phyloP scores from a whole-genome alignment of 768 basidiomycete genomes.

The Crepidotus variabilis region DNA sequence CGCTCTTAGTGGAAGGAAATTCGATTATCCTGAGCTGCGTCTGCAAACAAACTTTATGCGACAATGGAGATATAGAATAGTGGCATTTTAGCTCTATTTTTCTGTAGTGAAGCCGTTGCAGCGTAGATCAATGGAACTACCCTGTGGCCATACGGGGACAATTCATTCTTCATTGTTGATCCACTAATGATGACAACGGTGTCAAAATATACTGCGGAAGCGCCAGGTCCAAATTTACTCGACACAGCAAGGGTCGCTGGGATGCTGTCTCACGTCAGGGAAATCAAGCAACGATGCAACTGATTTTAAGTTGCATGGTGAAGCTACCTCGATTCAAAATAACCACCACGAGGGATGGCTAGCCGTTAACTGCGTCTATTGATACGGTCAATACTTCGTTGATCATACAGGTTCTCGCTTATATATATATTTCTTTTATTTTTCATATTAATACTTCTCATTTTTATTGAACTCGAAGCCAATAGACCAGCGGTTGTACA shows the following conservation, averaged over 20 bases:
- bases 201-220: neutral
- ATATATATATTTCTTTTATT: too few relatives aligned
- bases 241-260: neutral
- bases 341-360: neutral
- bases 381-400: neutral
- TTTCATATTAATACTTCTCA: too few relatives aligned
- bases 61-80: too few relatives aligned
- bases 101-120: too few relatives aligned
- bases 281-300: neutral
- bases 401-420: too few relatives aligned
- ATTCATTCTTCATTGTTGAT: too few relatives aligned
- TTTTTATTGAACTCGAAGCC: too few relatives aligned
- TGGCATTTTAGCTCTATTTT: too few relatives aligned
- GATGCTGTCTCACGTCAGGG: neutral
- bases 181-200: neutral
- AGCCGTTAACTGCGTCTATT: neutral
- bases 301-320: neutral
- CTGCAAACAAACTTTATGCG: too few relatives aligned
- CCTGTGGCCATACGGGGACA: neutral
- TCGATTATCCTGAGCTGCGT: too few relatives aligned
- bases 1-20: too few relatives aligned
- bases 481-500: neutral
- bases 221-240: neutral
- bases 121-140: neutral
- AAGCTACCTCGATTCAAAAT: neutral